These are phyloP conservation scores for Amaranthus cruentus DNA, from an alignment of 148 eudicot species.

Conservation along the genomic window DNA sequence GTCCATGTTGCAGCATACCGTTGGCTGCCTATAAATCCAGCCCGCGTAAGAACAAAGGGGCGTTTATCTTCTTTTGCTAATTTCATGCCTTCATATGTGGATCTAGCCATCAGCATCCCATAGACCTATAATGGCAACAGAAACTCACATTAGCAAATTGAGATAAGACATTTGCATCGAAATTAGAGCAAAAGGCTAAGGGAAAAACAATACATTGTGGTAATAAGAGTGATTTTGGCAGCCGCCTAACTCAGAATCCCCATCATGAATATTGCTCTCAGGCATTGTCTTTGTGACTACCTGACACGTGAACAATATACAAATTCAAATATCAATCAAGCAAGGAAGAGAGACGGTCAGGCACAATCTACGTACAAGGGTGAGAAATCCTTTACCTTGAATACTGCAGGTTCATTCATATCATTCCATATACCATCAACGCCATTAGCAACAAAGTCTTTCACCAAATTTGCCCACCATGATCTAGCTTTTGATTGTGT, in stretches of 20 bases:
- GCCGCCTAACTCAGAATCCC: slow-evolving; percentile 90
- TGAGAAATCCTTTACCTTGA: slow-evolving; percentile 48
- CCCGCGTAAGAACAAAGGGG: slow-evolving; percentile 95
- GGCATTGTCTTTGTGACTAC: slow-evolving; percentile 93
- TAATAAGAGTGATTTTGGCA: slow-evolving; percentile 78
- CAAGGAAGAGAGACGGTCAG: background rate
- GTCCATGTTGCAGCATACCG: slow-evolving; percentile 99
- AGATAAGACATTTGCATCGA: slow-evolving; percentile 1
- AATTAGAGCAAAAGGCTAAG: slow-evolving; percentile 7
- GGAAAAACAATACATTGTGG: slow-evolving; percentile 62
- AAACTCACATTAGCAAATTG: background rate
- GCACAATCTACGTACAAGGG: background rate
- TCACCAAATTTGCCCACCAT: slow-evolving; percentile 94
- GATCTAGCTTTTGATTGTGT: slow-evolving; percentile 81
- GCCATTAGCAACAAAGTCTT: slow-evolving; percentile 68
- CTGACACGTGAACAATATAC: slow-evolving; percentile 25
- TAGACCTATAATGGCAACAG: slow-evolving; percentile 52
- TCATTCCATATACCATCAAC: slow-evolving; percentile 99
- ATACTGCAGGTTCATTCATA: slow-evolving; percentile 97
- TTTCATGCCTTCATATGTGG: slow-evolving; percentile 93
- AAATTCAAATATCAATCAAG: background rate
- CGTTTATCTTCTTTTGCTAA: slow-evolving; percentile 60
- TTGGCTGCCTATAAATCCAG: slow-evolving; percentile 97
- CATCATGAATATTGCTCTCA: slow-evolving; percentile 79
- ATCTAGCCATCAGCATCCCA: slow-evolving; percentile 97